Base-by-base conservation (phyloP, 169 alveolate genomes). In the Plasmodium ovale region DNA sequence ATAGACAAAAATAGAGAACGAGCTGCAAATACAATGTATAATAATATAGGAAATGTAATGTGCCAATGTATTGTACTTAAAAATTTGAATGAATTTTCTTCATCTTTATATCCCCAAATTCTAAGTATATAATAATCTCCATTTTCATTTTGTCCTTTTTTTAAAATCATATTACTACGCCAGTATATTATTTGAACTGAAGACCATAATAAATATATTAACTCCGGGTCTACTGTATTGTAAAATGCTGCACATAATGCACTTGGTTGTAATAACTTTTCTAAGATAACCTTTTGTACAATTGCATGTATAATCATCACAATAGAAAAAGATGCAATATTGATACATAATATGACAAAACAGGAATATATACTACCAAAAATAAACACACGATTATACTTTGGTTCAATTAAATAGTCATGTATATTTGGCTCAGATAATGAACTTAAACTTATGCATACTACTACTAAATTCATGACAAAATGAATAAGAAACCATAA, bases 181-280 rank as follows among this genome's bases (percentile, higher is more conserved):
- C 96, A 94, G 37, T 92, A 73, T 27, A 94, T 60, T 10, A 93
- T 35, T 82, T 94, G 96, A 23, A 67, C 71, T 21, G 94, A 59
- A 9, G 96, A 88, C 93, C 94, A 94, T 53, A 94, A 47, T 25
- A 92, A 73, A 87, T 94, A 94, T 84, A 91, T 89, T 31, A 94
- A 21, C 16, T 90, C 72, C 0, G 96, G 96, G 54, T 94, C 96
- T 35, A 94, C 87, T 87, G 93, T 92, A 72, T 89, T 94, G 31
- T 92, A 72, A 64, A 90, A 79, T 21, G 95, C 95, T 42, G 94
- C 91, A 54, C 89, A 87, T 56, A 89, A 72, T 6, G 95, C 94
- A 70, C 92, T 77, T 16, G 93, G 88, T 16, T 92, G 88, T 53
- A 91, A 59, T 2, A 87, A 23, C 23, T 67, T 51, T 64, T 94